Evolutionary conservation across 1,139 yeast species (phyloP), one percentile per base, ranked within the genome.

Genomic region (Suhomyces panamericanus): DNA sequence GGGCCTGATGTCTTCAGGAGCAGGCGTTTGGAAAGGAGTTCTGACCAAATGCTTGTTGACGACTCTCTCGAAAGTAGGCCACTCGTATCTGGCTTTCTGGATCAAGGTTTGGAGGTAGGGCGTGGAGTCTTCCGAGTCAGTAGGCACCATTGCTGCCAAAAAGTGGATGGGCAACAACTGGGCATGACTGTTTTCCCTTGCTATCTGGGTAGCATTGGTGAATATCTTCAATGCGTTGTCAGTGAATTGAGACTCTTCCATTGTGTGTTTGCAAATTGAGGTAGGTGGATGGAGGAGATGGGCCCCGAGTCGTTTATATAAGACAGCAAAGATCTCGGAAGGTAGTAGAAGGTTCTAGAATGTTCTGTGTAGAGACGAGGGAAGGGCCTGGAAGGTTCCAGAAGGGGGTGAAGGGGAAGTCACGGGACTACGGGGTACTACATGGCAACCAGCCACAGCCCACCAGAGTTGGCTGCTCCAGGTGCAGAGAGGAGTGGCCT

Each of bases 141-240:
- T 69, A 34, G 90, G 87, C 26, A 89, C 85, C 85, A 93, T 86
- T 14, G 98, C 97, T 15, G 96, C 97, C 53, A 93, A 73, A 50
- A 93, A 69, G 66, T 93, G 99, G 50, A 91, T 66, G 17, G 99
- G 99, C 45, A 81, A 70, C 51, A 95, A 73, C 59, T 88, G 95
- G 10, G 95, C 75, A 66, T 93, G 91, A 44, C 86, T 76, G 60
- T 89, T 90, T 53, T 89, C 95, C 58, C 81, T 78, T 33, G 97
- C 96, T 51, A 93, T 69, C 61, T 85, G 81, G 49, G 84, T 81
- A 44, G 98, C 96, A 60, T 80, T 77, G 57, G 86, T 85, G 42
- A 95, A 77, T 52, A 91, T 81, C 50, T 79, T 83, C 59, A 88
- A 80, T 41, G 97, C 98, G 67, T 95, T 87, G 64, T 95, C 98